Evolutionary conservation across 768 basidiomycete species (phyloP).

Genomic region (Boletus eberwhitei): DNA sequence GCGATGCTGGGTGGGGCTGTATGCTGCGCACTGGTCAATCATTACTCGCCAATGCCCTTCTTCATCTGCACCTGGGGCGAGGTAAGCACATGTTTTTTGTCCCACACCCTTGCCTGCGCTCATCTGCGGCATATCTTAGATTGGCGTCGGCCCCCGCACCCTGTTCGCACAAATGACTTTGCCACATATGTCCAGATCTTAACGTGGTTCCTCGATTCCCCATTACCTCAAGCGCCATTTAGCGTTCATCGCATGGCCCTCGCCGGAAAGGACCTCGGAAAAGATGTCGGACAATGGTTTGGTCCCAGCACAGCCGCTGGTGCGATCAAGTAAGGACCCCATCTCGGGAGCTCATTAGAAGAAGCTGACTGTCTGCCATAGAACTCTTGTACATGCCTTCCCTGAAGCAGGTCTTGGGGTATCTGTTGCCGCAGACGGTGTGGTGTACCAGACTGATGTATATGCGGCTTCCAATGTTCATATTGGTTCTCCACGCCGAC

Average conservation of each 20-base stretch:
- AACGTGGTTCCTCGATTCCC: constrained; percentile 94
- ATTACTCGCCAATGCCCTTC: constrained; percentile 75
- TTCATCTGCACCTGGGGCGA: constrained; percentile 71
- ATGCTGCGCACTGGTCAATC: constrained; percentile 89
- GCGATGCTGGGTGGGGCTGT: constrained; percentile 88
- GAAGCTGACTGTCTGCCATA: constrained; percentile 28
- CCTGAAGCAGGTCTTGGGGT: constrained; percentile 81
- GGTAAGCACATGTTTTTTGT: constrained; percentile 39
- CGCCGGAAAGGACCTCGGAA: constrained; percentile 91
- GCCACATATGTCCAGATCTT: constrained; percentile 88
- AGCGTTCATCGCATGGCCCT: constrained; percentile 95
- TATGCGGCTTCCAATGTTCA: constrained; percentile 61
- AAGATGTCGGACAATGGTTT: constrained; percentile 96
- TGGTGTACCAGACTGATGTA: constrained; percentile 83
- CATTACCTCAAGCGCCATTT: constrained; percentile 80
- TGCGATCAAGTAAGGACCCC: constrained; percentile 71
- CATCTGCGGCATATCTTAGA: constrained; percentile 43
- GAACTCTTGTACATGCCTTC: constrained; percentile 74
- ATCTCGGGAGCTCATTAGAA: background rate
- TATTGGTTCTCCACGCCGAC: constrained; percentile 28
- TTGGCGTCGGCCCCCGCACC: constrained; percentile 74
- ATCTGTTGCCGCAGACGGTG: constrained; percentile 76
- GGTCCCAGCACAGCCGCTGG: constrained; percentile 97
- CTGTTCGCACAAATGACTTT: constrained; percentile 59
- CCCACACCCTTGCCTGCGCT: background rate